Conservation (phyloP, 2,329 filamentous ascomycete genomes). For the Alternaria sp. region DNA sequence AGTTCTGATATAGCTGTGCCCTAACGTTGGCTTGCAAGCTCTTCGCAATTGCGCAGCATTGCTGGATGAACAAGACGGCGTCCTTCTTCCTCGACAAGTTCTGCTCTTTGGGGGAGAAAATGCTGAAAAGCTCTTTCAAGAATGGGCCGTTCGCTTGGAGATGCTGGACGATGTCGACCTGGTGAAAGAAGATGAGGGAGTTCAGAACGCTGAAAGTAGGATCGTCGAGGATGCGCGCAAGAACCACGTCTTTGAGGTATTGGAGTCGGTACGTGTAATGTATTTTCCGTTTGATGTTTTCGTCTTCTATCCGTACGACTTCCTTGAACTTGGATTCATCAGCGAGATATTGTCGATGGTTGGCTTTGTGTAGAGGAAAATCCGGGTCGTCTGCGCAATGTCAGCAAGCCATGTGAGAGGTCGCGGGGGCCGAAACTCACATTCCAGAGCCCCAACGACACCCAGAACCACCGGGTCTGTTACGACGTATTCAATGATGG, state of each 20-base stretch:
- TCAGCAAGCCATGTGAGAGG: slow-evolving; percentile 35
- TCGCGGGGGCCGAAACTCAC: slow-evolving; percentile 47
- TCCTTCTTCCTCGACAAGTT: slow-evolving; percentile 83
- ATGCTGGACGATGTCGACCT: slow-evolving; percentile 96
- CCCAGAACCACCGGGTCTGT: slow-evolving; percentile 88
- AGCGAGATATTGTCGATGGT: slow-evolving; percentile 90
- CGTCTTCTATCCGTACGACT: slow-evolving; percentile 89
- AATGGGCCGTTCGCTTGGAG: slow-evolving; percentile 82
- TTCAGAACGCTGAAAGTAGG: slow-evolving; percentile 97
- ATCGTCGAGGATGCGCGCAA: slow-evolving; percentile 94
- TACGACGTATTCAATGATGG: slow-evolving; percentile 92
- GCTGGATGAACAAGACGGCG: slow-evolving; percentile 93
- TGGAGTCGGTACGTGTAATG: slow-evolving; percentile 95
- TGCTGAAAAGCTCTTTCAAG: slow-evolving; percentile 82
- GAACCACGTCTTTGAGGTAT: slow-evolving; percentile 97
- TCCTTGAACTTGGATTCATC: slow-evolving; percentile 93
- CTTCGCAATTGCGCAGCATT: slow-evolving; percentile 93
- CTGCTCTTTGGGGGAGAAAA: slow-evolving; percentile 72
- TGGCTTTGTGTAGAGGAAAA: slow-evolving; percentile 96
- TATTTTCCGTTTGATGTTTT: slow-evolving; percentile 83
- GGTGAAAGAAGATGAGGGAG: slow-evolving; percentile 98
- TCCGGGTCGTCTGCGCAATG: slow-evolving; percentile 77
- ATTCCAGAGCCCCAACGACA: slow-evolving; percentile 94
- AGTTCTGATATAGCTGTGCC: slow-evolving; percentile 85
- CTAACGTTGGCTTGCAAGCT: slow-evolving; percentile 85